phyloP scores from a whole-genome alignment of 2,329 filamentous ascomycete species.

The Aspergillus ochraceoroseus region DNA sequence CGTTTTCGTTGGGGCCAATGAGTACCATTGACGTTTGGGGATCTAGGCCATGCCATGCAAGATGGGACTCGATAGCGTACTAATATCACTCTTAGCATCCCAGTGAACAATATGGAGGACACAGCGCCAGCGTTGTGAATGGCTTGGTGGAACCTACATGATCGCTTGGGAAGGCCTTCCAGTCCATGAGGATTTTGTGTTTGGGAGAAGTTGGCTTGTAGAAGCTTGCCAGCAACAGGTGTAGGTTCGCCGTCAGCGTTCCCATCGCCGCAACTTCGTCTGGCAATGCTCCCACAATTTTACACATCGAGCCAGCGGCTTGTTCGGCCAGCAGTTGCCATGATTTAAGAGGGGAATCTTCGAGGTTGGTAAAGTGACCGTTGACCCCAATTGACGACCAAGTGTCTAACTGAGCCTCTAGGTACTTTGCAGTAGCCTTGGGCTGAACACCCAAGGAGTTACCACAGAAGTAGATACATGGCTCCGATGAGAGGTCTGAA shows the following conservation, averaged over 20 bases:
- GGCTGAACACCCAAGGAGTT: slow-evolving; percentile 86
- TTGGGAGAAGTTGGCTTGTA: slow-evolving; percentile 61
- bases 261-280: slow-evolving; percentile 82
- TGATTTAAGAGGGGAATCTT: slow-evolving; percentile 60
- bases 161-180: slow-evolving; percentile 83
- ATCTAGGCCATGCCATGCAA: slow-evolving; percentile 63
- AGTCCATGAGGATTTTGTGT: slow-evolving; percentile 77
- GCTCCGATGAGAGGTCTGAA: slow-evolving; percentile 35
- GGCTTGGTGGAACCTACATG: slow-evolving; percentile 50
- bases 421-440: slow-evolving; percentile 57
- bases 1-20: slow-evolving; percentile 57
- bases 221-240: slow-evolving; percentile 75
- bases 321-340: slow-evolving; percentile 78
- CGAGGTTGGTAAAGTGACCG: slow-evolving; percentile 69
- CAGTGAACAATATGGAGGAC: no score
- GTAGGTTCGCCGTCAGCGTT: slow-evolving; percentile 73
- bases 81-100: slow-evolving; percentile 31
- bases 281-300: slow-evolving; percentile 65
- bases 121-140: background rate
- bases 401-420: slow-evolving; percentile 69
- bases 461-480: slow-evolving; percentile 71
- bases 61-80: slow-evolving; percentile 78
- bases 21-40: slow-evolving; percentile 65
- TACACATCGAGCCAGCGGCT: slow-evolving; percentile 63
- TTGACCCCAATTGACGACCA: slow-evolving; percentile 79